phyloP scores from a whole-genome alignment of 148 eudicot species.

The Nepenthes mirabilis region DNA sequence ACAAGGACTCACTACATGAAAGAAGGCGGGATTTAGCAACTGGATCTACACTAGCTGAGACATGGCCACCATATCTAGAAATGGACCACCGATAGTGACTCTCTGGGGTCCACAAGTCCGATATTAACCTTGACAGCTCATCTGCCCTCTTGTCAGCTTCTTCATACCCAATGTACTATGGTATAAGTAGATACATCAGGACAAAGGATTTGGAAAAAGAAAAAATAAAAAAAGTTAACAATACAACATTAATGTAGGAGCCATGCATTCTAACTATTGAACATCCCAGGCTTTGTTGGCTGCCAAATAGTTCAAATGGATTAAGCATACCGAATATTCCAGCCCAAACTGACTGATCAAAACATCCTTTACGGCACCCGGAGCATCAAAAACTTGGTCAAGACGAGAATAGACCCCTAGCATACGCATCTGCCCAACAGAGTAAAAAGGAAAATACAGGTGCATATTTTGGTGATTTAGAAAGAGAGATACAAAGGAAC shows the following conservation, averaged over 20 bases:
- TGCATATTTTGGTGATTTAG: constrained; percentile 3
- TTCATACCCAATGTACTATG: constrained; percentile 72
- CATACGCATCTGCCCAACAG: constrained; percentile 44
- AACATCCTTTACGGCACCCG: constrained; percentile 75
- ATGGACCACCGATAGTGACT: constrained; percentile 72
- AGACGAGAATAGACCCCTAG: constrained; percentile 77
- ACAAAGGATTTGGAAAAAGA: constrained; percentile 3
- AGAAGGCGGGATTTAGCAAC: constrained; percentile 54
- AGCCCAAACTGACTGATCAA: constrained; percentile 57
- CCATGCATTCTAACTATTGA: neutral
- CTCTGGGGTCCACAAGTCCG: constrained; percentile 90
- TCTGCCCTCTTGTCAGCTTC: constrained; percentile 75
- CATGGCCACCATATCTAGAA: constrained; percentile 80
- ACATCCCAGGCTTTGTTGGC: neutral
- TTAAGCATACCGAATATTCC: constrained; percentile 48
- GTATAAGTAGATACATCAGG: constrained; percentile 2
- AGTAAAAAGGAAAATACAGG: neutral
- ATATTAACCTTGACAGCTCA: constrained; percentile 40
- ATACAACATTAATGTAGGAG: neutral
- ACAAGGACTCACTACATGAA: constrained; percentile 39
- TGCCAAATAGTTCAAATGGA: neutral
- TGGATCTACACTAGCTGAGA: constrained; percentile 63
- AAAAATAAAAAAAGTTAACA: neutral
- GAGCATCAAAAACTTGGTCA: constrained; percentile 95
- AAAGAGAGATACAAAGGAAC: neutral